These are phyloP conservation scores for Spiromastix sp. DNA, from an alignment of 2,329 filamentous ascomycete genomes.

Conservation along the genomic window DNA sequence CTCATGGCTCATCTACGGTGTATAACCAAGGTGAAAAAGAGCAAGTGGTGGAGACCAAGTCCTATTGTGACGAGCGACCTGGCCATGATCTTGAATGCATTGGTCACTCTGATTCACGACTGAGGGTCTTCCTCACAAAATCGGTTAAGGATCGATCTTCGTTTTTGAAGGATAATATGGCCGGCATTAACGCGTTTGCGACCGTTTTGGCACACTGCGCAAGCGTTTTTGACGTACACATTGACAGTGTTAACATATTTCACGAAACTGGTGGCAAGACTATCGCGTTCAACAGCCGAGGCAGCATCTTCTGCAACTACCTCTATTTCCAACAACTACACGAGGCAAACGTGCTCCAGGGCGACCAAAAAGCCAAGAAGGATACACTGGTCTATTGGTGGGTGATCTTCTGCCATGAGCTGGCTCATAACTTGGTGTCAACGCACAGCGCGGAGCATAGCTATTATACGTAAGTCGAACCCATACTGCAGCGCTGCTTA, in stretches of 20 bases:
- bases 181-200: conserved; percentile 59
- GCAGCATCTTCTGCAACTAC: conserved; percentile 89
- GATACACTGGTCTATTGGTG: conserved; percentile 83
- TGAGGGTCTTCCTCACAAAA: conserved; percentile 62
- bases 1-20: conserved; percentile 63
- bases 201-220: conserved; percentile 58
- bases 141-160: conserved; percentile 39
- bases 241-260: conserved; percentile 70
- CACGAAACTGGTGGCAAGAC: conserved; percentile 68
- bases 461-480: conserved; percentile 51
- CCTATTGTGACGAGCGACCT: conserved; percentile 73
- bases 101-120: conserved; percentile 58
- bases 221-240: conserved; percentile 60
- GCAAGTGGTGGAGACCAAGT: conserved; percentile 67
- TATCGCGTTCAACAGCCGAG: conserved; percentile 84
- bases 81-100: conserved; percentile 63
- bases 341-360: conserved; percentile 36
- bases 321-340: conserved; percentile 79
- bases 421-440: conserved; percentile 83
- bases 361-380: conserved; percentile 34
- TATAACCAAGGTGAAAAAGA: conserved; percentile 63
- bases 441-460: conserved; percentile 70
- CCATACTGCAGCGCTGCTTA: no score
- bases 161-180: conserved; percentile 54
- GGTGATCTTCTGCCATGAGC: conserved; percentile 88